A percentile compares a stretch with the other conserved stretches of the same genome.
Evolutionary conservation across 345 rosid species (phyloP).

Genomic region (Eucalyptus camaldulensis): DNA sequence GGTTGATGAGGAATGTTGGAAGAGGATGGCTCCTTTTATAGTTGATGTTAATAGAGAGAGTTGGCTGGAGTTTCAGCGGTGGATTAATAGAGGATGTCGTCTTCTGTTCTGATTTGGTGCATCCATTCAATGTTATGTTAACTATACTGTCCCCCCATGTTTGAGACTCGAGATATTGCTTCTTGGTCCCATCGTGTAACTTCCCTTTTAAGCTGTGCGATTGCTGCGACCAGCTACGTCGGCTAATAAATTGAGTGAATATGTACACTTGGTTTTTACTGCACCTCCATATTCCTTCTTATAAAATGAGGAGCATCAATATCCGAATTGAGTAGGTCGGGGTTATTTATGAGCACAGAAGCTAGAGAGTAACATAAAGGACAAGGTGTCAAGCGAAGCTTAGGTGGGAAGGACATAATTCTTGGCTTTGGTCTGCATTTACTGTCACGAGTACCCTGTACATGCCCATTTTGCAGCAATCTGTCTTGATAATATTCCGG

Average conservation of each 20-base stretch:
- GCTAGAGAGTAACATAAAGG: background rate
- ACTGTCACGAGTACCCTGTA: background rate
- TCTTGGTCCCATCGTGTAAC: background rate
- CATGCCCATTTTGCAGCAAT: background rate
- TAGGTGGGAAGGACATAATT: background rate
- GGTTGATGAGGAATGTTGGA: background rate
- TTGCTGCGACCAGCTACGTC: background rate
- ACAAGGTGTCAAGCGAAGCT: background rate
- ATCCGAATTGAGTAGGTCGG: background rate
- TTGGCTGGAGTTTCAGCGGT: conserved; percentile 17
- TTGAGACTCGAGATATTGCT: background rate
- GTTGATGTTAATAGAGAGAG: background rate
- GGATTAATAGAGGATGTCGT: background rate
- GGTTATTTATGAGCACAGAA: background rate
- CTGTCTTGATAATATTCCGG: background rate
- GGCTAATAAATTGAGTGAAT: background rate
- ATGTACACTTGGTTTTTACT: background rate
- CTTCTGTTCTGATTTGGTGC: background rate
- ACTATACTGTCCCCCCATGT: background rate
- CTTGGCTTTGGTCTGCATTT: background rate
- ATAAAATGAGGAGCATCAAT: background rate
- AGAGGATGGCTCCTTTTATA: conserved; percentile 1
- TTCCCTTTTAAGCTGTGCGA: background rate
- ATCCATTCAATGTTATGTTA: background rate
- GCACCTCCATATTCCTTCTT: background rate